phyloP scores from a whole-genome alignment of 768 basidiomycete species.

The Lactarius trivialis region DNA sequence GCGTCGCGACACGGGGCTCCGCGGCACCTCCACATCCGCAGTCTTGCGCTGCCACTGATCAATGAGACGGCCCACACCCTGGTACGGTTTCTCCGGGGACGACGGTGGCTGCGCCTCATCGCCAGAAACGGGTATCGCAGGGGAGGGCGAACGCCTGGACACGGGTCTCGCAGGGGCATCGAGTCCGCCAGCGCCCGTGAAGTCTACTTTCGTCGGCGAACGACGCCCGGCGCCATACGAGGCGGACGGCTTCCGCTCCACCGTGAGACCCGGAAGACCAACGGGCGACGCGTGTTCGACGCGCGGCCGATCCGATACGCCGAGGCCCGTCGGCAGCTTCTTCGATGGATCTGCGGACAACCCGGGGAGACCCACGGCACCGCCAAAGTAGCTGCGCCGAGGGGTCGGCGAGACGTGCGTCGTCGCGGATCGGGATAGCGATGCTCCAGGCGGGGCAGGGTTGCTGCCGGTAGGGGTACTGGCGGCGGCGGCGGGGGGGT shows the following conservation, averaged over 20 bases:
- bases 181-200: neutral
- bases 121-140: neutral
- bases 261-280: constrained; percentile 19
- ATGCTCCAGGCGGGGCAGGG: neutral
- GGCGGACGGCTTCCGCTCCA: constrained; percentile 9
- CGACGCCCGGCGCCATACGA: constrained; percentile 11
- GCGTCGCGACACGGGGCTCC: constrained; percentile 33
- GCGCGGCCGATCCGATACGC: constrained; percentile 26
- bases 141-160: constrained; percentile 7
- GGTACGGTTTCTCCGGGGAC: constrained; percentile 72
- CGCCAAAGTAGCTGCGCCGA: constrained; percentile 12
- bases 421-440: constrained; percentile 5
- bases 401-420: constrained; percentile 1
- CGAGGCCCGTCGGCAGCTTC: constrained; percentile 19
- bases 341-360: constrained; percentile 16
- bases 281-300: constrained; percentile 19
- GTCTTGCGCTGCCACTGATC: constrained; percentile 85
- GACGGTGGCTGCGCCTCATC: constrained; percentile 47
- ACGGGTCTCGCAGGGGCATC: constrained; percentile 2
- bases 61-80: constrained; percentile 78
- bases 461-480: constrained; percentile 1
- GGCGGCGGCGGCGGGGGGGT: neutral
- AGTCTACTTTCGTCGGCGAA: constrained; percentile 14
- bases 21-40: constrained; percentile 45
- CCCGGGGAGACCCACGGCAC: constrained; percentile 14